Base-by-base conservation (phyloP, 2,329 filamentous ascomycete species). In the Aspergillus caelatus region DNA sequence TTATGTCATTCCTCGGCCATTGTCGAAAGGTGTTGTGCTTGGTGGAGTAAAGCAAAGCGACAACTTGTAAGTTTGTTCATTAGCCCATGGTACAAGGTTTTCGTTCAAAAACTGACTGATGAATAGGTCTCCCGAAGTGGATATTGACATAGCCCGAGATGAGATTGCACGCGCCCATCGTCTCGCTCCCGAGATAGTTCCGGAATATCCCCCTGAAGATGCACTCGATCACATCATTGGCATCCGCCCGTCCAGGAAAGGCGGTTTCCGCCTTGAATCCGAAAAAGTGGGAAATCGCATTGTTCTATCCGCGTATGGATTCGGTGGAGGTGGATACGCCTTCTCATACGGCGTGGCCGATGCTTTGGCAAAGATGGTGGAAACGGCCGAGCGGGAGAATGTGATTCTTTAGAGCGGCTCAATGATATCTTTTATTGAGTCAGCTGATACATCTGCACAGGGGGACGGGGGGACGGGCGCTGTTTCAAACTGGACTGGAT, bases 91-190 rank as follows among this genome's bases (percentile, higher is more conserved):
- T n/a, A 28, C n/a, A 6, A 34, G 9, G 19, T 11, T n/a, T 46
- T 14, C 23, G 16, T 28, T 26, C 19, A 9, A 21, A 56, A 21
- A 57, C 26, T 21, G 11, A 26, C 52, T 26, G 34, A 6, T 23
- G 14, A 26, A 14, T 34, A 78, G 75, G 26, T 77, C 75, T 23
- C 71, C 75, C 9, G 73, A 78, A 19, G 69, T 77, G 16, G 75
- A 78, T 62, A 68, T 75, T 65, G 72, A 76, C 2, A 76, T 79
- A 43, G 74, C 73, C 1, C 70, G 69, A n/a, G 76, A 79, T 60
- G 77, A 78, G 58, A 78, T 79, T 54, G 67, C 74, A n/a, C 77
- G 77, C 28, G 74, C 76, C 12, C 77, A 78, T 64, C 70, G 69
- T 46, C 72, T 79, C n/a, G 76, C 77, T 1, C 76, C 77, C 0